Percentiles rank a stretch among this genome's conserved stretches.
These are phyloP conservation scores for Fusarium humuli DNA, from an alignment of 2,329 filamentous ascomycete genomes.

Conservation along the genomic window DNA sequence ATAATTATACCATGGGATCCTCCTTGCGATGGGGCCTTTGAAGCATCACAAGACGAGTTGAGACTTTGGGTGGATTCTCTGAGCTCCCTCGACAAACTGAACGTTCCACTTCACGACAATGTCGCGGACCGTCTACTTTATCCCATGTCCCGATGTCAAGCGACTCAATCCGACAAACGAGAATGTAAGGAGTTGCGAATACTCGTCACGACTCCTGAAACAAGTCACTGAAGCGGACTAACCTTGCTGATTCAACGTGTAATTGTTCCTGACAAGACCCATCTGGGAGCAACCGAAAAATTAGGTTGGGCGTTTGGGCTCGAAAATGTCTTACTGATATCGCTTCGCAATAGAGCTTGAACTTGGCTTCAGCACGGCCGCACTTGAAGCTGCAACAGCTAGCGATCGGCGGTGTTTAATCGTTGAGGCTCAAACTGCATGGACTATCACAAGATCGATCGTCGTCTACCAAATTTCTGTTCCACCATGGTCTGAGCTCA, in stretches of 20 bases:
- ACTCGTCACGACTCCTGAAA: slow-evolving; percentile 18
- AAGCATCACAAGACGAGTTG: slow-evolving; percentile 41
- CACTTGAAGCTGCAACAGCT: slow-evolving; percentile 8
- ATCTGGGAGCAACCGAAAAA: slow-evolving; percentile 31
- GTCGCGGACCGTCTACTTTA: slow-evolving; percentile 22
- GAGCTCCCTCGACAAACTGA: slow-evolving; percentile 18
- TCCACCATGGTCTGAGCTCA: slow-evolving; percentile 20
- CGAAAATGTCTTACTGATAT: neutral
- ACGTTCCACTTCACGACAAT: slow-evolving; percentile 35
- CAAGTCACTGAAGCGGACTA: slow-evolving; percentile 29
- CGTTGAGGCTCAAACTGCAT: slow-evolving; percentile 36
- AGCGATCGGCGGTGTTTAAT: slow-evolving; percentile 19
- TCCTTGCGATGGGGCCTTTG: slow-evolving; percentile 34
- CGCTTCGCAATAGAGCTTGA: slow-evolving; percentile 7
- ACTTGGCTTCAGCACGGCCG: slow-evolving; percentile 36
- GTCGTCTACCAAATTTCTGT: slow-evolving; percentile 7
- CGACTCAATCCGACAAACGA: slow-evolving; percentile 33
- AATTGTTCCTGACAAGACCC: slow-evolving; percentile 11
- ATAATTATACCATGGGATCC: slow-evolving; percentile 47
- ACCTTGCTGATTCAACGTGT: slow-evolving; percentile 1
- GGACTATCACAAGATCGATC: slow-evolving; percentile 34
- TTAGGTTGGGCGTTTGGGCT: slow-evolving; percentile 24
- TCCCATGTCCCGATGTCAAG: slow-evolving; percentile 31
- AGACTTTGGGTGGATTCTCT: slow-evolving; percentile 37
- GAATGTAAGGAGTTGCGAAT: slow-evolving; percentile 17